These are phyloP conservation scores for Isatis tinctoria DNA, from an alignment of 345 rosid genomes.

Conservation along the genomic window DNA sequence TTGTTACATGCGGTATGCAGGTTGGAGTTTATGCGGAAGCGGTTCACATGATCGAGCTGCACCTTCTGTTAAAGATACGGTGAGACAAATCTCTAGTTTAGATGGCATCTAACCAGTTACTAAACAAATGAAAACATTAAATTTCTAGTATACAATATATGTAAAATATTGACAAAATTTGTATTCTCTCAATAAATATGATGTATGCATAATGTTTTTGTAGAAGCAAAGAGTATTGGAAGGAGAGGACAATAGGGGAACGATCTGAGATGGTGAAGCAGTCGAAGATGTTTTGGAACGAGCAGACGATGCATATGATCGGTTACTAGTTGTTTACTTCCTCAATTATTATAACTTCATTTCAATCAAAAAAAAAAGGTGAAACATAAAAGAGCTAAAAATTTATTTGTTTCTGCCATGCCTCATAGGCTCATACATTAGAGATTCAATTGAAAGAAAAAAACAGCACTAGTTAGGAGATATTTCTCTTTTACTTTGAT, in stretches of 20 bases:
- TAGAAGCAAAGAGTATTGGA: conserved; percentile 80
- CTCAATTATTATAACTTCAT: background rate
- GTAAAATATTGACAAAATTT: background rate
- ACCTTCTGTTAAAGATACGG: conserved; percentile 66
- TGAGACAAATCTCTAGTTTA: conserved; percentile 21
- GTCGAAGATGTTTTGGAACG: conserved; percentile 67
- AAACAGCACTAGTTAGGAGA: background rate
- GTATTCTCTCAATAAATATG: background rate
- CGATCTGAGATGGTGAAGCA: conserved; percentile 71
- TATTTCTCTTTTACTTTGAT: background rate
- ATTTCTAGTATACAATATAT: background rate
- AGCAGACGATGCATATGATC: conserved; percentile 51
- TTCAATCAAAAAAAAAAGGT: background rate
- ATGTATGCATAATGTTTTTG: background rate
- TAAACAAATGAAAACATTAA: background rate
- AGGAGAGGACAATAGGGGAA: conserved; percentile 51
- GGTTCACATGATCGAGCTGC: conserved; percentile 70
- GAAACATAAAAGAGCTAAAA: background rate
- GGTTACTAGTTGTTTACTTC: conserved; percentile 42
- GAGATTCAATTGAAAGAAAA: background rate
- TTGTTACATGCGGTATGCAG: conserved; percentile 33
- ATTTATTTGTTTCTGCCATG: background rate
- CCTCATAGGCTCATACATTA: background rate
- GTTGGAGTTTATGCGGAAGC: conserved; percentile 71
- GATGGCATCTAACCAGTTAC: background rate